These are phyloP conservation scores for Chimonanthus praecox DNA, from an alignment of 164 flowering plant species.

Conservation along the genomic window DNA sequence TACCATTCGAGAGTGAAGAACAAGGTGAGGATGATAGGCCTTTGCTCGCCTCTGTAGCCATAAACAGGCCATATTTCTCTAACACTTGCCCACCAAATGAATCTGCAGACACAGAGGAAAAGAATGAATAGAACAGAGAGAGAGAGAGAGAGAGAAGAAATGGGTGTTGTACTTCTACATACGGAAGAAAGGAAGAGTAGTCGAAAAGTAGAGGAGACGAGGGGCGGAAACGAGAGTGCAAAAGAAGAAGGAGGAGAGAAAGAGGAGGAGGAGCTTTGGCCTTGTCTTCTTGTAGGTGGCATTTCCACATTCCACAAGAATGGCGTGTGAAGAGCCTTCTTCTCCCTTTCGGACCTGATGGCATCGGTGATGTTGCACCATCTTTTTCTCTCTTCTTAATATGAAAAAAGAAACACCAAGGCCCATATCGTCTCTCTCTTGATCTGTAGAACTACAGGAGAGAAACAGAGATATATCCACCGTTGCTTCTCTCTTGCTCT, in stretches of 20 bases:
- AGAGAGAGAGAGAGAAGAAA: background rate
- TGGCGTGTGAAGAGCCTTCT: conserved; percentile 12
- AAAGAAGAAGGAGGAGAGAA: conserved; percentile 47
- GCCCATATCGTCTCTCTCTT: no score
- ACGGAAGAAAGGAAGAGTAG: conserved; percentile 33
- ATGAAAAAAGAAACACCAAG: background rate
- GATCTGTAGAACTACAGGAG: background rate
- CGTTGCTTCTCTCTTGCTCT: background rate
- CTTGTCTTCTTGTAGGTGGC: conserved; percentile 37
- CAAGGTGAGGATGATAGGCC: conserved; percentile 25
- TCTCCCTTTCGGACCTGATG: conserved; percentile 28
- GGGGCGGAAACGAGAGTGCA: conserved; percentile 45
- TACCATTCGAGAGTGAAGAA: conserved; percentile 52
- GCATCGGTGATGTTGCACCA: conserved; percentile 51
- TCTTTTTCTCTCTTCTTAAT: conserved; percentile 5
- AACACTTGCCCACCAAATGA: conserved; percentile 19
- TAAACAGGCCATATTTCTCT: conserved; percentile 20
- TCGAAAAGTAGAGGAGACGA: conserved; percentile 28
- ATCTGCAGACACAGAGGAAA: conserved; percentile 32
- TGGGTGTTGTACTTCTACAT: conserved; percentile 14
- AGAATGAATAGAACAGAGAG: background rate
- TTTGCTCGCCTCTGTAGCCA: conserved; percentile 12
- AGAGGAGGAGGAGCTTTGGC: conserved; percentile 50
- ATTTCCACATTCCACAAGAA: conserved; percentile 25
- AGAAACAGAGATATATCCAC: background rate